A percentile compares a stretch with the other conserved stretches of the same genome.
Conservation (phyloP, 495 filamentous ascomycete species). For the Entonaema liquescens region DNA sequence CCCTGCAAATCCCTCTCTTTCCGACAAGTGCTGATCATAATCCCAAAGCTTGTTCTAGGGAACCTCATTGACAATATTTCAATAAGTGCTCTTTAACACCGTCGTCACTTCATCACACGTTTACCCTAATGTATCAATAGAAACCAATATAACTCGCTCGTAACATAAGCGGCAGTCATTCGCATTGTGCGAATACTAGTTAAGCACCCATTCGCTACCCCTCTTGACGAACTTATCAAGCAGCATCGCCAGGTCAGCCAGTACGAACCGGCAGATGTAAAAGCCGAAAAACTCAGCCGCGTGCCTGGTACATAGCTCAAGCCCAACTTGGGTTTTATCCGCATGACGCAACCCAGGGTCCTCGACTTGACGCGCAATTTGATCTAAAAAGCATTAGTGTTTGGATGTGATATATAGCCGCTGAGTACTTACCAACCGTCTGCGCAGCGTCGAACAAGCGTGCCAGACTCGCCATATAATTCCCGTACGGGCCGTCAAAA, state of each 20-base stretch:
- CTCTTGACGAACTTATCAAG: conserved; percentile 98
- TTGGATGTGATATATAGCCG: not conserved
- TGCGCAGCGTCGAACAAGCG: conserved; percentile 94
- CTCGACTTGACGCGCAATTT: conserved; percentile 95
- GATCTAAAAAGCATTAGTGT: conserved; percentile 66
- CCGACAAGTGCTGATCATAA: not conserved
- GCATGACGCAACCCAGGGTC: conserved; percentile 86
- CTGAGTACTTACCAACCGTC: conserved; percentile 76
- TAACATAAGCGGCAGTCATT: not conserved
- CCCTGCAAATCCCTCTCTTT: not conserved
- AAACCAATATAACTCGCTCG: not conserved
- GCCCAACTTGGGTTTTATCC: conserved; percentile 85
- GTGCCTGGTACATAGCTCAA: conserved; percentile 91
- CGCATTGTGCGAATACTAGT: conserved; percentile 20
- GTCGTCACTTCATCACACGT: conserved; percentile 10
- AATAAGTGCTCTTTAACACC: not conserved
- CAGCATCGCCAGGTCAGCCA: conserved; percentile 84
- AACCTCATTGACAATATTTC: not conserved
- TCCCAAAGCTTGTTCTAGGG: not conserved
- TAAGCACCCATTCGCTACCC: conserved; percentile 92
- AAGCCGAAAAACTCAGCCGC: conserved; percentile 98
- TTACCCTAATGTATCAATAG: not conserved
- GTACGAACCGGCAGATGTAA: conserved; percentile 91
- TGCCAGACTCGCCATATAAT: conserved; percentile 91
- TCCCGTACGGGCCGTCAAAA: conserved; percentile 83